Conservation (phyloP, 2,329 filamentous ascomycete species). For the Aspergillus fischeri region DNA sequence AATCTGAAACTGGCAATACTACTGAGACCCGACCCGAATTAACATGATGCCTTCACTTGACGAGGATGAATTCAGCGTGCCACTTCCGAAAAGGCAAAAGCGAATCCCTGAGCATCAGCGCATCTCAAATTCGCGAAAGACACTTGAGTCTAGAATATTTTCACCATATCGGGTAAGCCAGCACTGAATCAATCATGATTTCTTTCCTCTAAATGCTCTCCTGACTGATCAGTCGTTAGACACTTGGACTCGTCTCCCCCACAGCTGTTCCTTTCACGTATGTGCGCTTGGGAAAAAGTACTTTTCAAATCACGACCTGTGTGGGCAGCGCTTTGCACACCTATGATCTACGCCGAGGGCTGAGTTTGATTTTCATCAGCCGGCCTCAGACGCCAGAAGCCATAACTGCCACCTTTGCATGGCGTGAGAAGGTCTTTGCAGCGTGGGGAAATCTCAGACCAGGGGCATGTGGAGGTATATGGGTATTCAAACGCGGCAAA, state of each 20-base stretch:
- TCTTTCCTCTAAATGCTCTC: not conserved
- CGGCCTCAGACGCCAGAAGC: slow-evolving; percentile 79
- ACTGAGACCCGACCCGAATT: not conserved
- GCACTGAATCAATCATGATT: not conserved
- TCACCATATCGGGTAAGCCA: slow-evolving; percentile 76
- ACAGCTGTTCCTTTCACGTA: slow-evolving; percentile 87
- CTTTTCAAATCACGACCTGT: slow-evolving; percentile 95
- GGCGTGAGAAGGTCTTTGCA: slow-evolving; percentile 83
- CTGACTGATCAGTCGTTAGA: slow-evolving; percentile 50
- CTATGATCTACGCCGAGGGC: slow-evolving; percentile 84
- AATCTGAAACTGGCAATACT: not conserved
- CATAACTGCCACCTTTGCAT: slow-evolving; percentile 83
- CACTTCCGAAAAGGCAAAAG: slow-evolving; percentile 74
- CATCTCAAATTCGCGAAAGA: slow-evolving; percentile 38
- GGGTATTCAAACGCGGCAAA: slow-evolving; percentile 89
- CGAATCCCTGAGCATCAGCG: slow-evolving; percentile 38
- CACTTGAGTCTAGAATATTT: slow-evolving; percentile 72
- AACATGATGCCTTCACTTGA: slow-evolving; percentile 44
- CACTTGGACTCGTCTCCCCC: slow-evolving; percentile 87
- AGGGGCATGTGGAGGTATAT: slow-evolving; percentile 60
- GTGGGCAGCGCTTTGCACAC: slow-evolving; percentile 88
- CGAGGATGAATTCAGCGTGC: slow-evolving; percentile 55
- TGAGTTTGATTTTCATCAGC: slow-evolving; percentile 91
- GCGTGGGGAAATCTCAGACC: slow-evolving; percentile 68
- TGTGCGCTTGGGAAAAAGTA: slow-evolving; percentile 84